Evolutionary conservation across 2,329 filamentous ascomycete species (phyloP), one percentile per base, ranked within the genome.

Genomic region (Xylaria sp.): DNA sequence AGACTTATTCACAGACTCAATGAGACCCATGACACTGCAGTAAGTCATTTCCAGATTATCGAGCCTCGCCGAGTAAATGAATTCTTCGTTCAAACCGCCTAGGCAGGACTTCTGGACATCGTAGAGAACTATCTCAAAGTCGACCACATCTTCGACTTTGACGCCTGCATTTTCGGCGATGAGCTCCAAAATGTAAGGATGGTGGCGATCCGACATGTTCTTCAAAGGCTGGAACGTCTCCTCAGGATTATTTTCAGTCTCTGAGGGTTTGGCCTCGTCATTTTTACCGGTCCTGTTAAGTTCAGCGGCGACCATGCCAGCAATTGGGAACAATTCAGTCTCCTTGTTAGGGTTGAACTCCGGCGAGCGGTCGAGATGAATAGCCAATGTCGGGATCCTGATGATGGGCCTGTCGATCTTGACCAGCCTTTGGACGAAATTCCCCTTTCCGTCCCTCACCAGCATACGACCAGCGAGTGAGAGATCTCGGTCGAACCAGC

Each of bases 21-120:
- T 94, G 66, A 99, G 85, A 65, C 93, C 94, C 81, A 92, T 88
- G 64, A 96, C 90, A 73, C 92, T 92, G 84, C 96, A 98, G 84
- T 94, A 98, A 10, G 95, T 97, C 93, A 97, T 97, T 82, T 93
- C 93, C 18, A 98, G 86, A 81, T 99, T 99, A 84, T 99, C 96
- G 65, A 99, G 88, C 55, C 96, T 91, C n/a, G 94, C 90, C 2
- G 95, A 97, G 84, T 95, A 98, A 83, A 99, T 93, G 79, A 99
- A 92, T 81, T 99, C 96, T 77, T 98, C 92, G 80, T 93, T 92
- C 74, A 99, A 83, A 44, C 96, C 96, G 68, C 96, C 96, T 18
- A 99, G 88, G 78, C 90, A 93, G 0, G 94, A 89, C 78, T 95
- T 92, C 78, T 99, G 96, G 10, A 94, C 97, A 80, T 99, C 96